Evolutionary conservation across 2,329 filamentous ascomycete genomes (phyloP).

Genomic region (Tympanopsis confertula): DNA sequence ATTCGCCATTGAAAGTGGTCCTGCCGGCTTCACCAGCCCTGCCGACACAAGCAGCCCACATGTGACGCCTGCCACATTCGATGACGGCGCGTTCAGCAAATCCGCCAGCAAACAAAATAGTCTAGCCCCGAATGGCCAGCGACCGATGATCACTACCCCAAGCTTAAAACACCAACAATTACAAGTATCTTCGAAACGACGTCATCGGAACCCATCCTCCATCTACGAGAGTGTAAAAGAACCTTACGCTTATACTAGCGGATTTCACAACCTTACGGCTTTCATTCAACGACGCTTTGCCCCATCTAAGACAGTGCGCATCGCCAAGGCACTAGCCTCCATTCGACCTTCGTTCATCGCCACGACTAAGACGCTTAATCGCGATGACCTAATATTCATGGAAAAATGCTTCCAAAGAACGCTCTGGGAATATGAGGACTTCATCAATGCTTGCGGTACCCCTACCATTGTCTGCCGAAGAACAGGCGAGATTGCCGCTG

Average conservation of each 20-base stretch:
- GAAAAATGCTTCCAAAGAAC: conserved; percentile 94
- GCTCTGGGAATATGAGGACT: conserved; percentile 84
- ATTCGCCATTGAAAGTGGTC: background rate
- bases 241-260: conserved; percentile 80
- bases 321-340: conserved; percentile 76
- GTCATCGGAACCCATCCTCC: conserved; percentile 60
- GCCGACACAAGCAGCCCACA: background rate
- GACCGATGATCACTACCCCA: conserved; percentile 26
- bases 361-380: conserved; percentile 77
- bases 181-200: conserved; percentile 35
- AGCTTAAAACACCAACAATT: conserved; percentile 22
- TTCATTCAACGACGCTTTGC: conserved; percentile 71
- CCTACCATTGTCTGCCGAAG: conserved; percentile 85
- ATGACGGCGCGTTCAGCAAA: background rate
- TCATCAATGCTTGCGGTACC: conserved; percentile 76
- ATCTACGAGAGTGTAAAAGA: conserved; percentile 85
- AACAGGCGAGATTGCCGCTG: conserved; percentile 86
- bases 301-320: conserved; percentile 64
- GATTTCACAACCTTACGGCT: conserved; percentile 78
- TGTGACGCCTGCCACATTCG: background rate
- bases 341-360: conserved; percentile 90
- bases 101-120: conserved; percentile 5
- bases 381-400: conserved; percentile 89
- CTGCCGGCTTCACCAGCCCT: background rate
- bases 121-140: conserved; percentile 31